These are phyloP conservation scores for Physocladia obscura DNA, from an alignment of 192 early-diverging fungal species.

Conservation along the genomic window DNA sequence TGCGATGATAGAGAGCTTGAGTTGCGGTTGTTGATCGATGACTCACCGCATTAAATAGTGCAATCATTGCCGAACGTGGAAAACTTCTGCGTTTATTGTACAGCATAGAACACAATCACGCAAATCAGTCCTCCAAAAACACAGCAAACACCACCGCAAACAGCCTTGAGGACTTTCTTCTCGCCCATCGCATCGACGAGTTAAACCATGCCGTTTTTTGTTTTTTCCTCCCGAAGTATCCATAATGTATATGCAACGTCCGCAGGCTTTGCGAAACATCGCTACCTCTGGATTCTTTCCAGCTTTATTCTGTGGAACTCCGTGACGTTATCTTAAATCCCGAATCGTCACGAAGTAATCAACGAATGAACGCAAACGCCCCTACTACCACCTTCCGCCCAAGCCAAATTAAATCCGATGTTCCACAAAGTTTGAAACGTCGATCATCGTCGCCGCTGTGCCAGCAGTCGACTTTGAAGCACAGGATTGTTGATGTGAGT, in stretches of 20 bases:
- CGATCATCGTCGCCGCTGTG: neutral
- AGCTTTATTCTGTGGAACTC: constrained; percentile 1
- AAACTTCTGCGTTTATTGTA: neutral
- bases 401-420: neutral
- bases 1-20: neutral
- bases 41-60: no score
- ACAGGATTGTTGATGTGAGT: neutral
- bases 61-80: neutral
- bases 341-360: neutral
- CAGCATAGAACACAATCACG: neutral
- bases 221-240: neutral
- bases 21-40: no score
- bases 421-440: neutral
- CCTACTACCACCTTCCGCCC: neutral
- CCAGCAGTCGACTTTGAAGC: neutral
- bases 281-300: constrained; percentile 4
- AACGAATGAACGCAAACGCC: neutral
- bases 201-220: neutral
- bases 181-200: constrained; percentile 11
- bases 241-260: neutral
- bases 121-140: neutral
- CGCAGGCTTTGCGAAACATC: neutral
- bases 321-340: neutral
- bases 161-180: neutral
- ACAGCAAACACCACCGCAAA: neutral